These are phyloP conservation scores for Tolypocladium ophioglossoides DNA, from an alignment of 2,329 filamentous ascomycete species.

Conservation along the genomic window DNA sequence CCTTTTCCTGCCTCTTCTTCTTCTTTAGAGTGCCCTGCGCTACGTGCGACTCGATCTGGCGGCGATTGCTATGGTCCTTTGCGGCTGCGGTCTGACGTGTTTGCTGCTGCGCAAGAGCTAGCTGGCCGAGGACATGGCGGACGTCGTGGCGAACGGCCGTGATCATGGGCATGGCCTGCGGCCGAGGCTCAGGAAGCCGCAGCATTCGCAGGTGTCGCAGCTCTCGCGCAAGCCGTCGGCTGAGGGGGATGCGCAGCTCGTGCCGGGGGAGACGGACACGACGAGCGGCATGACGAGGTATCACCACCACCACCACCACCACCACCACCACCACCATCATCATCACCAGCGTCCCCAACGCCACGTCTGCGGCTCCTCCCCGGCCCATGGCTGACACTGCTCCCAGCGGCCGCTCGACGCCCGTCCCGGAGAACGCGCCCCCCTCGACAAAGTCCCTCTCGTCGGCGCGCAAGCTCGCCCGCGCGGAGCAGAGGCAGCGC, in stretches of 20 bases:
- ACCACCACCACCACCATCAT: neutral
- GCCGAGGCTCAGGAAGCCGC: constrained; percentile 38
- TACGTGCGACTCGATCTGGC: too few relatives aligned
- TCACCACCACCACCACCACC: neutral
- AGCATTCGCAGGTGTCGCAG: constrained; percentile 35
- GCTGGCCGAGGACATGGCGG: constrained; percentile 6
- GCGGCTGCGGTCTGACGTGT: neutral
- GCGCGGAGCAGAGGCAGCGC: constrained; percentile 69
- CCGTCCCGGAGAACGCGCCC: constrained; percentile 80
- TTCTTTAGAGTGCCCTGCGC: too few relatives aligned
- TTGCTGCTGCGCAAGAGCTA: too few relatives aligned
- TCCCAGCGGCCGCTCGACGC: constrained; percentile 68
- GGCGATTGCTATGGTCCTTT: neutral
- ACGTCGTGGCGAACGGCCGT: constrained; percentile 15
- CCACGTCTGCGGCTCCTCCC: too few relatives aligned
- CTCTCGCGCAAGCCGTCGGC: constrained; percentile 26
- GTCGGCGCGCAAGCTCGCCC: constrained; percentile 70
- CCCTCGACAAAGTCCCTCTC: constrained; percentile 83
- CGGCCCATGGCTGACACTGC: constrained; percentile 3
- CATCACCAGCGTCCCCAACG: neutral
- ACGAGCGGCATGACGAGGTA: constrained; percentile 34
- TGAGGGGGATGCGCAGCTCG: constrained; percentile 23
- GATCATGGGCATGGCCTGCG: constrained; percentile 33
- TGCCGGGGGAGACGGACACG: constrained; percentile 19
- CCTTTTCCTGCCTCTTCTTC: neutral